Evolutionary conservation across 2,329 filamentous ascomycete species (phyloP).

Genomic region (Hymenoscyphus scutula): DNA sequence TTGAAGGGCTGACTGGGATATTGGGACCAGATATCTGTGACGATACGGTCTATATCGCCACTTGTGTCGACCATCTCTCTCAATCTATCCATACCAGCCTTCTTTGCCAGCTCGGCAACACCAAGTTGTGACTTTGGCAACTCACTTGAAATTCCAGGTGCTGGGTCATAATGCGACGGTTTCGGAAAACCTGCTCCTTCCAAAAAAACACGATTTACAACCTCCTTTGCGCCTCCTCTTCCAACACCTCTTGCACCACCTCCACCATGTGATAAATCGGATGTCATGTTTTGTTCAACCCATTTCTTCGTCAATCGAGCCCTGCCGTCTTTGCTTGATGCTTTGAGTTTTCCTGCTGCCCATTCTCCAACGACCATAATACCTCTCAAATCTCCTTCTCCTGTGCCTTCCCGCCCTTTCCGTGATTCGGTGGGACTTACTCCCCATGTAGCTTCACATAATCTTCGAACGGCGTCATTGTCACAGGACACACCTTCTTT

Average conservation of each 20-base stretch:
- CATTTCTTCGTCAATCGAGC: conserved; percentile 66
- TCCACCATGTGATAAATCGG: conserved; percentile 66
- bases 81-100: conserved; percentile 67
- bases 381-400: conserved; percentile 72
- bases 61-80: conserved; percentile 75
- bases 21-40: conserved; percentile 79
- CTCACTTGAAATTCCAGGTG: conserved; percentile 31
- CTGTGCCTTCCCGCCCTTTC: conserved; percentile 64
- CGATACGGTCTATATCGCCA: conserved; percentile 74
- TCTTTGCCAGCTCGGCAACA: conserved; percentile 71
- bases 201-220: conserved; percentile 74
- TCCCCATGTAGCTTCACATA: conserved; percentile 82
- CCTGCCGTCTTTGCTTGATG: conserved; percentile 42
- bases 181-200: conserved; percentile 69
- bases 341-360: conserved; percentile 70
- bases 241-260: conserved; percentile 70
- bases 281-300: conserved; percentile 70
- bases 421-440: conserved; percentile 70
- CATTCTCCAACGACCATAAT: conserved; percentile 86
- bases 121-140: conserved; percentile 58
- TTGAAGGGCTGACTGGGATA: conserved; percentile 89
- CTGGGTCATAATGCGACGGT: conserved; percentile 32
- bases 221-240: conserved; percentile 69
- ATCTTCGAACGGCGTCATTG: conserved; percentile 78
- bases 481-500: conserved; percentile 88